Base-by-base conservation (phyloP, 2,329 filamentous ascomycete species). In the Paradendryphiella salina region DNA sequence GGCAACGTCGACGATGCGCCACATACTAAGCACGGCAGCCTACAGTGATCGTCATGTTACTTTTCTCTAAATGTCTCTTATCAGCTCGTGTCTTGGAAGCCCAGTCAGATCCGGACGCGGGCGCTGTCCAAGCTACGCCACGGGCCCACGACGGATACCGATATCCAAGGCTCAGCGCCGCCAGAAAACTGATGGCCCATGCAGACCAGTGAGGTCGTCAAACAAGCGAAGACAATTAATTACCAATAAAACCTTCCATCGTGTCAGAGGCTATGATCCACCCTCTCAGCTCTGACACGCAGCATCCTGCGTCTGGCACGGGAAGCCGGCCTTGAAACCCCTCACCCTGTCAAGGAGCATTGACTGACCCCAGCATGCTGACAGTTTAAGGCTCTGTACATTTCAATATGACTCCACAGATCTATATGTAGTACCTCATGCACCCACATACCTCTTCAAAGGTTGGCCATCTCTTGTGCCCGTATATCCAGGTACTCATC, bases 371-470 rank as follows among this genome's bases (percentile, higher is more conserved):
- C 52, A 49, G 47, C 52, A 44, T 50, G 50, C 52, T 57, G 55
- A 46, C 46, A 43, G 49, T 38, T 47, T 42, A 57, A 46, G 53
- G 39, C 59, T 58, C 33, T 56, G 39, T 41, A 50, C 18, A 53
- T 60, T 50, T 49, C 54, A 59, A 56, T 48, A 56, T 61, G 40
- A 41, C 40, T 44, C 35, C 41, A 49, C 45, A 40, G 50, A 35
- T 56, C 23, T 70, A 71, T 71, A 70, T 70, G 59, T 66, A 70
- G 59, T 43, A 51, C 39, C 31, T 35, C 32, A 41, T 47, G 37
- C 59, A 59, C 52, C 51, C 39, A 14, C 28, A 23, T 47, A 34
- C 35, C 52, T 41, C 32, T 44, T 50, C 9, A 43, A 52, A 54
- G 35, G 31, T 46, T 55, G 54, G 32, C 50, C n/a, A 54, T 44